A percentile compares a stretch with the other conserved stretches of the same genome.
phyloP scores from a whole-genome alignment of 495 filamentous ascomycete genomes.

The Pseudomonodictys pantanalensis region DNA sequence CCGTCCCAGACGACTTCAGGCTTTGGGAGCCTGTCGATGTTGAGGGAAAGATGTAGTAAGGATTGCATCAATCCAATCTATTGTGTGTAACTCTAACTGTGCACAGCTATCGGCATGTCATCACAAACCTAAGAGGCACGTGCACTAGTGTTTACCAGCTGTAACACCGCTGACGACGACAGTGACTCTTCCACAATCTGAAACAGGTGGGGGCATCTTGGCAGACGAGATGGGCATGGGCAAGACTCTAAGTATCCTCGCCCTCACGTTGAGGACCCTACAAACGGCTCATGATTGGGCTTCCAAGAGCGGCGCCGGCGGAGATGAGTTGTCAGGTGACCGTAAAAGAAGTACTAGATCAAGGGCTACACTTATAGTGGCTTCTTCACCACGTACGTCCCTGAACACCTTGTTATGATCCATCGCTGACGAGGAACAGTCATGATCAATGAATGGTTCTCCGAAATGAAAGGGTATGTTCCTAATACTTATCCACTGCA shows the following conservation, averaged over 20 bases:
- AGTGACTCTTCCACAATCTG: not conserved
- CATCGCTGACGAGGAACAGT: not conserved
- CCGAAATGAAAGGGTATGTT: conserved; percentile 12
- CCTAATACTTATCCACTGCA: not conserved
- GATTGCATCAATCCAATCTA: too few species aligned
- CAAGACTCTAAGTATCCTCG: conserved; percentile 19
- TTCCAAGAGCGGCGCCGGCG: not conserved
- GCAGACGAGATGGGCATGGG: conserved; percentile 28
- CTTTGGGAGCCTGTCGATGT: conserved; percentile 5
- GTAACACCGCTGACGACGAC: not conserved
- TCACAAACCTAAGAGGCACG: too few species aligned
- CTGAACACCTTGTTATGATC: not conserved
- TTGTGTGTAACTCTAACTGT: not conserved
- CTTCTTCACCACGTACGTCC: conserved; percentile 12
- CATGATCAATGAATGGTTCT: conserved; percentile 25
- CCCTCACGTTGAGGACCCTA: conserved; percentile 9
- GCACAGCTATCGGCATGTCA: not conserved
- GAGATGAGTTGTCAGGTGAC: not conserved
- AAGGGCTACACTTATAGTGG: conserved; percentile 13
- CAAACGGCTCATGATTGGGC: conserved; percentile 13
- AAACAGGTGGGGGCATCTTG: conserved; percentile 17
- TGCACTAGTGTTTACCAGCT: too few species aligned
- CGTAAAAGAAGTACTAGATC: not conserved
- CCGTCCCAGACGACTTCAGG: not conserved
- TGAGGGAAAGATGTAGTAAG: conserved; percentile 1